phyloP scores from a whole-genome alignment of 2,329 filamentous ascomycete genomes.

The Hypoxylon rubiginosum region DNA sequence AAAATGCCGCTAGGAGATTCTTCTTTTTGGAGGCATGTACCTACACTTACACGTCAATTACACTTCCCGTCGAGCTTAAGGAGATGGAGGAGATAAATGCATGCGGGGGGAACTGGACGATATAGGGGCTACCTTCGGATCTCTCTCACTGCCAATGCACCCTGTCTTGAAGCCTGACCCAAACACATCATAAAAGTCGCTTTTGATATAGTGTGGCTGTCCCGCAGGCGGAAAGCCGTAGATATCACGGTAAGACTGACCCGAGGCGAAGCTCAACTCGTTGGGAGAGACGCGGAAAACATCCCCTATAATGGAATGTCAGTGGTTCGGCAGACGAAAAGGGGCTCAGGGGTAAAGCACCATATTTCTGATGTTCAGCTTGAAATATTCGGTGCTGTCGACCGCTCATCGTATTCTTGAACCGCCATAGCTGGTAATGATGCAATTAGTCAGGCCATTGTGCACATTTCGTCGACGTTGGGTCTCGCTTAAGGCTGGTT shows the following conservation, averaged over 20 bases:
- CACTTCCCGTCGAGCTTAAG: no score
- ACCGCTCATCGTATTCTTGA: conserved; percentile 36
- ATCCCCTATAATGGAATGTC: conserved; percentile 18
- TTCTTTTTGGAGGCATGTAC: conserved; percentile 33
- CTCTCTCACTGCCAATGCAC: conserved; percentile 37
- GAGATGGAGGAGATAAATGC: no score
- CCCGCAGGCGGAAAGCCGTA: conserved; percentile 32
- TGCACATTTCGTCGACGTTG: background rate
- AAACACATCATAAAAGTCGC: conserved; percentile 41
- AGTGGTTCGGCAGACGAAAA: conserved; percentile 5
- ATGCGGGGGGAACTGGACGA: no score
- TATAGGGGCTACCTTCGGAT: conserved; percentile 33
- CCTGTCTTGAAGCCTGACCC: conserved; percentile 33
- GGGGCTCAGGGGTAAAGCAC: conserved; percentile 10
- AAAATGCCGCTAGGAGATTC: conserved; percentile 31
- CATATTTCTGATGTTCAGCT: conserved; percentile 32
- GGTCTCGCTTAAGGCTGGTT: background rate
- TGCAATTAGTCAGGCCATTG: background rate
- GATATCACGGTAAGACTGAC: conserved; percentile 36
- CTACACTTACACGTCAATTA: no score
- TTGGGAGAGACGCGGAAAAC: conserved; percentile 41
- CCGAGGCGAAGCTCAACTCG: conserved; percentile 35
- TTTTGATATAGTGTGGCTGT: conserved; percentile 28
- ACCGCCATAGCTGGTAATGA: conserved; percentile 38
- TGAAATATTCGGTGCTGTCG: conserved; percentile 26